These are phyloP conservation scores for Funneliformis caledonium DNA, from an alignment of 371 early-diverging fungal genomes.

Conservation along the genomic window DNA sequence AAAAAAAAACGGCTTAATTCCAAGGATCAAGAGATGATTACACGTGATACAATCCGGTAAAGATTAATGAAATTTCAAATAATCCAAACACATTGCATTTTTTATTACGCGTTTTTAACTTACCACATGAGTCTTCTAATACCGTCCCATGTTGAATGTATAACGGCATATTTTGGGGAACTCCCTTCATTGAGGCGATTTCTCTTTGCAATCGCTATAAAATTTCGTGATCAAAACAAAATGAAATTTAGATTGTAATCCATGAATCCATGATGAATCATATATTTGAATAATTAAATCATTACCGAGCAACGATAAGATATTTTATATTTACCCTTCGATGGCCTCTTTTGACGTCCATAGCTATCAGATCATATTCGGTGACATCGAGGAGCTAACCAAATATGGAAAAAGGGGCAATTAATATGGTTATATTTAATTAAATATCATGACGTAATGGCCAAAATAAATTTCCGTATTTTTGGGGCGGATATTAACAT, in stretches of 20 bases:
- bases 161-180: conserved; percentile 46
- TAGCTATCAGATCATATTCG: conserved; percentile 55
- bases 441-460: neutral
- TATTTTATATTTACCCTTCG: conserved; percentile 50
- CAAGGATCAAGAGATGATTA: too few relatives aligned
- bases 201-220: conserved; percentile 55
- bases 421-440: neutral
- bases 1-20: too few relatives aligned
- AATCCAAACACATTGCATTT: too few relatives aligned
- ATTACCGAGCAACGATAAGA: neutral
- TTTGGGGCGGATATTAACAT: too few relatives aligned
- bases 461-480: too few relatives aligned
- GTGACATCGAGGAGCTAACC: conserved; percentile 55
- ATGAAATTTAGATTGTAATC: neutral
- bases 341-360: conserved; percentile 59
- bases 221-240: neutral
- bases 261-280: neutral
- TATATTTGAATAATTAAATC: too few relatives aligned
- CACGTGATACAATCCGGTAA: too few relatives aligned
- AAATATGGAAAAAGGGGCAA: conserved; percentile 15
- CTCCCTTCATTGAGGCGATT: conserved; percentile 50
- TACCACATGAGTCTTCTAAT: neutral
- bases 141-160: neutral
- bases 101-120: neutral
- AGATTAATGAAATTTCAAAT: too few relatives aligned